Conservation (phyloP, 495 filamentous ascomycete genomes). For the Amphirosellinia nigrospora region DNA sequence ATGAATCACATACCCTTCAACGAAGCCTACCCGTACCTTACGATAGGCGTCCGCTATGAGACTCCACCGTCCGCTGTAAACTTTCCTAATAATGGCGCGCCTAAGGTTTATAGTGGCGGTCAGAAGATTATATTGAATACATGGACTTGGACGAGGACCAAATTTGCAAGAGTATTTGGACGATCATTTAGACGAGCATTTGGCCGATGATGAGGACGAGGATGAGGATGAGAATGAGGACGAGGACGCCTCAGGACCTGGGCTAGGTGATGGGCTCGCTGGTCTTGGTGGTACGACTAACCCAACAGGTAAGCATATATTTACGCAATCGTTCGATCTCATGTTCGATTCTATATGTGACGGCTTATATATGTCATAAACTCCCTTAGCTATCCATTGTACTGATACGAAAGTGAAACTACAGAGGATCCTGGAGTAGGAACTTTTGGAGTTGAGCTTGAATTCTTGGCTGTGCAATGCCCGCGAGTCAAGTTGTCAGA, state of each 20-base stretch:
- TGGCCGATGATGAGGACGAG: no score
- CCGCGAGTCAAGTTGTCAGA: background rate
- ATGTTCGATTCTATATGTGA: background rate
- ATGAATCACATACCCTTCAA: background rate
- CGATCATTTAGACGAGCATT: no score
- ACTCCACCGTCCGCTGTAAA: background rate
- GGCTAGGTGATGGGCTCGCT: background rate
- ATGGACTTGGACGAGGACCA: no score
- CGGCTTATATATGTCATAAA: background rate
- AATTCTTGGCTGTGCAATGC: constrained; percentile 19
- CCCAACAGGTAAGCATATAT: background rate
- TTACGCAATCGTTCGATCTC: background rate
- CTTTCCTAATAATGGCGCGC: background rate
- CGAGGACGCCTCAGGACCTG: background rate
- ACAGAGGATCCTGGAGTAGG: background rate
- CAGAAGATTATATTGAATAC: no score
- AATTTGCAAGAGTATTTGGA: no score
- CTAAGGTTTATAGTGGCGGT: background rate
- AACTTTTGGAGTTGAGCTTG: constrained; percentile 20
- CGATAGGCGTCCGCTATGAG: background rate
- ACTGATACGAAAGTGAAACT: background rate
- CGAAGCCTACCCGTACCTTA: constrained; percentile 7
- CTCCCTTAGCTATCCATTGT: background rate
- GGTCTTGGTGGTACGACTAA: background rate
- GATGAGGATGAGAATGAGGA: background rate